phyloP scores from a whole-genome alignment of 2,329 filamentous ascomycete genomes.

The Rutstroemia sp. region DNA sequence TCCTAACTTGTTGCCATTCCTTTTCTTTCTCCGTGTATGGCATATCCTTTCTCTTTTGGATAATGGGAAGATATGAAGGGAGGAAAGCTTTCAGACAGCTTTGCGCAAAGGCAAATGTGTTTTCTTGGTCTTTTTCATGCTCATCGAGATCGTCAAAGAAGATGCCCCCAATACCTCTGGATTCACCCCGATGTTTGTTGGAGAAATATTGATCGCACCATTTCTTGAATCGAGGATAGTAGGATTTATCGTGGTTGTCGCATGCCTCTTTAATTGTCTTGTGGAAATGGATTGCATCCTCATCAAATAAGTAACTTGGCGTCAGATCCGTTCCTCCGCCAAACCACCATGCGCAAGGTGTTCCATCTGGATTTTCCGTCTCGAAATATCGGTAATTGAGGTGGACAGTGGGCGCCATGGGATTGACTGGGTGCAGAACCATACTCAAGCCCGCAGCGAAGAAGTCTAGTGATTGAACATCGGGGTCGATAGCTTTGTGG shows the following conservation, averaged over 20 bases:
- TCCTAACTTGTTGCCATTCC: constrained; percentile 89
- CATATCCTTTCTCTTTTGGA: constrained; percentile 86
- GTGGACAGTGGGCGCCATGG: constrained; percentile 95
- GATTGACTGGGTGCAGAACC: constrained; percentile 88
- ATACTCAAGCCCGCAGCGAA: constrained; percentile 91
- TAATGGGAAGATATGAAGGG: constrained; percentile 83
- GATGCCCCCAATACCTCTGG: constrained; percentile 85
- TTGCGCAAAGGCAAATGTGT: constrained; percentile 82
- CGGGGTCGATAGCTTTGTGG: constrained; percentile 79
- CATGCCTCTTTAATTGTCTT: constrained; percentile 85
- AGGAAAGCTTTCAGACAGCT: constrained; percentile 82
- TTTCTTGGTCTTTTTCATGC: constrained; percentile 77
- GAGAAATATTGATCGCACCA: constrained; percentile 99
- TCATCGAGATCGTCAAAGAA: constrained; percentile 98
- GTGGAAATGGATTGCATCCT: constrained; percentile 97
- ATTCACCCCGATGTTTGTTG: constrained; percentile 84
- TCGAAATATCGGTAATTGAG: constrained; percentile 99
- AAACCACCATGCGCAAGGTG: constrained; percentile 91
- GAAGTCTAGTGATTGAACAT: constrained; percentile 81
- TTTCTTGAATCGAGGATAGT: constrained; percentile 91
- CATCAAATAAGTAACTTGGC: constrained; percentile 89
- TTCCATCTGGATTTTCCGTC: constrained; percentile 78
- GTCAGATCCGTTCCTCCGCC: constrained; percentile 93
- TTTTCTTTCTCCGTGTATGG: constrained; percentile 80
- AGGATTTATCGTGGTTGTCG: constrained; percentile 84